Evolutionary conservation across 371 early-diverging fungal species (phyloP), one percentile per base, ranked within the genome.

Genomic region (Entomophthora muscae): DNA sequence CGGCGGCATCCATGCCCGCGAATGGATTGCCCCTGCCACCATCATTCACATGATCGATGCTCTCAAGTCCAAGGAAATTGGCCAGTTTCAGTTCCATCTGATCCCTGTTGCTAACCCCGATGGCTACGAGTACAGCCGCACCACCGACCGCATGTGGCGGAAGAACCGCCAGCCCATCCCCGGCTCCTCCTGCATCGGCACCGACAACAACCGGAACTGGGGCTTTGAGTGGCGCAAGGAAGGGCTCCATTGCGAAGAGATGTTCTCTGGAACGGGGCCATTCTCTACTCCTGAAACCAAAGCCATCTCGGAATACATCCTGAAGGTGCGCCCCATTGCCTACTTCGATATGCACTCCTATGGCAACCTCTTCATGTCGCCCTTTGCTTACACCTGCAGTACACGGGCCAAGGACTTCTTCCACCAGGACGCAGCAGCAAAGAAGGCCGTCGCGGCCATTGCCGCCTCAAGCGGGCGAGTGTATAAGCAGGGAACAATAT

Each of bases 271-370:
- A 0, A 59, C 70, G 10, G 54, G 30, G 0, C 66, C 75, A 1
- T 73, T 72, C 63, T 63, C 71, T 0, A 73, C 76, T 7, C 61
- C 67, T 0, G 78, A 78, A 56, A 67, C 73, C 29, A 67, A 68
- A 24, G 67, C 72, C 53, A 63, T 83, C 42, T 72, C 75, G 1
- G 71, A 74, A 30, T 81, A 72, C 66, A 67, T 82, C 29, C 55
- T 51, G 26, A 66, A 65, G 52, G 64, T 55, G 3, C 66, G 70
- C 26, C 69, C 68, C 0, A 68, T 69, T 31, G 58, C 63, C 1
- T 83, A 72, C 61, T 73, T 81, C 33, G 83, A 81, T 63, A 72
- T 81, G 51, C 82, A 81, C 56, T 66, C 80, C 7, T 82, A 74
- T 62, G 70, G 75, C n/a, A 78, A 80, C 63, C 70, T 82, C 17